Conservation (phyloP, 345 rosid species). For the Eucalyptus camaldulensis region DNA sequence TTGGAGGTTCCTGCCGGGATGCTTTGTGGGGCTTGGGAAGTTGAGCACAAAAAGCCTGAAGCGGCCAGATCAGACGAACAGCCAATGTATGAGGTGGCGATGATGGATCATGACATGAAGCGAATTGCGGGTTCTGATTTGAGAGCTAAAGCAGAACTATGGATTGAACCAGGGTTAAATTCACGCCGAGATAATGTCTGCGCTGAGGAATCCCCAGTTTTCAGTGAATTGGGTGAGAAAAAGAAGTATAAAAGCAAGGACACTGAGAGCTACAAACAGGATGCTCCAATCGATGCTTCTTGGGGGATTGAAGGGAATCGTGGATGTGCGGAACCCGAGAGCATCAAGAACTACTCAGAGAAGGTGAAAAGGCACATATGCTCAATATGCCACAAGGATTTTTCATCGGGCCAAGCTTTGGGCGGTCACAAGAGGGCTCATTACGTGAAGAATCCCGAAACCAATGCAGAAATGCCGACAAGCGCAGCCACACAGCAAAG, state of each 20-base stretch:
- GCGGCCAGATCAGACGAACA: neutral
- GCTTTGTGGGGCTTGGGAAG: neutral
- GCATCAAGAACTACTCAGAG: neutral
- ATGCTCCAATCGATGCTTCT: neutral
- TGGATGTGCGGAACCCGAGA: neutral
- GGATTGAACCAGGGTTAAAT: neutral
- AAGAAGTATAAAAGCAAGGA: neutral
- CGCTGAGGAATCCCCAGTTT: neutral
- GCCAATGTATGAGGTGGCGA: neutral
- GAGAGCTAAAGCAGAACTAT: neutral
- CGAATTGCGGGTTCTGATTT: neutral
- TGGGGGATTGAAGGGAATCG: neutral
- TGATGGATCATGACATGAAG: neutral
- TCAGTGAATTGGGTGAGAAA: neutral
- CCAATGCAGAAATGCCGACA: neutral
- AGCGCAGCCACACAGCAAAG: neutral
- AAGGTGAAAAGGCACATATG: neutral
- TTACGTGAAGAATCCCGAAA: neutral
- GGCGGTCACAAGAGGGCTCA: slow-evolving; percentile 32
- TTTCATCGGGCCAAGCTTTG: slow-evolving; percentile 17
- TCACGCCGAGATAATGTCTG: neutral
- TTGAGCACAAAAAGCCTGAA: neutral
- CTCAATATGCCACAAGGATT: neutral
- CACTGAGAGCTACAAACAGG: neutral
- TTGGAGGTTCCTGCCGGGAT: neutral